Evolutionary conservation across 208 protist genomes (phyloP), one percentile per base, ranked within the genome.

Genomic region (Trypanosoma avium): DNA sequence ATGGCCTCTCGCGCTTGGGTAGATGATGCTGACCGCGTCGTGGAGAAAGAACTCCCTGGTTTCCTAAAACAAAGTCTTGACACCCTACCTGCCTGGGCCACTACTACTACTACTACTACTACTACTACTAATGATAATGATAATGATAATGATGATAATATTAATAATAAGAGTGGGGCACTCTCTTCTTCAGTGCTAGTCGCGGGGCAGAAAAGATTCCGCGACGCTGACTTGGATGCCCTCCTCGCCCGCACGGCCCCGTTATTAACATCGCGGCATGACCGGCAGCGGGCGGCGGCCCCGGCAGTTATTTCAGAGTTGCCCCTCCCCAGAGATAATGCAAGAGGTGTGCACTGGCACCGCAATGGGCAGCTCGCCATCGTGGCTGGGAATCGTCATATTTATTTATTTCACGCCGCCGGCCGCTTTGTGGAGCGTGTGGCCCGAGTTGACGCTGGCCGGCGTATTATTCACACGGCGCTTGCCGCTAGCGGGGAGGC

Each of bases 321-420:
- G 0, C 76, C 86, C 7, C 79, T 93, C 8, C 86, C 86, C 0
- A 77, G 81, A 12, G 86, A 93, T 69, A 70, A 74, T 3, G 86
- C 86, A 7, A 77, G 77, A 24, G 83, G 76, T 15, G 59, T 95
- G 3, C 76, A 90, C 54, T 95, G 90, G 87, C 90, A 93, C 67
- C 81, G 70, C 55, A 93, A 88, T 75, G 84, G 84, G 0, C 84
- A 92, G 71, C 74, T 93, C 26, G 79, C 65, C 10, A 61, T 95
- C 4, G 86, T 95, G 0, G 85, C 79, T 15, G 86, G 86, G 38
- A 88, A 85, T 59, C 74, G 74, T 32, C 80, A 92, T 75, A 54
- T 95, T 40, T 92, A 95, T 74, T 69, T 78, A 38, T 95, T 92
- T 58, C 85, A 93, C 78, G 79, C 84, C 22, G 69, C 86, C n/a